Evolutionary conservation across 2,329 filamentous ascomycete species (phyloP).

Genomic region (Penicillium sp.): DNA sequence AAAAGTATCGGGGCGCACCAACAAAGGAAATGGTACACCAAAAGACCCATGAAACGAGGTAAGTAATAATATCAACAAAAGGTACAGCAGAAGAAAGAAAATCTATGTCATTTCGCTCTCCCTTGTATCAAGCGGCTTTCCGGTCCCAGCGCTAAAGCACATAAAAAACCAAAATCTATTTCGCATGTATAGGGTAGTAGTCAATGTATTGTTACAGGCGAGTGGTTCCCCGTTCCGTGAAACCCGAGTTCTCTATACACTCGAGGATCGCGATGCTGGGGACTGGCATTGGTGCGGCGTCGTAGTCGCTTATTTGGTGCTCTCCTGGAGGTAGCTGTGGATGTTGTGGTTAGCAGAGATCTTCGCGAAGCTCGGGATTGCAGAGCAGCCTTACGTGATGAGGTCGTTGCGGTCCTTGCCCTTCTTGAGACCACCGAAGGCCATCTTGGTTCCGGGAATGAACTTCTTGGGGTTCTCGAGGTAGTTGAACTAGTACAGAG

Average conservation of each 20-base stretch:
- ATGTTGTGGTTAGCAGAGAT: slow-evolving; percentile 1
- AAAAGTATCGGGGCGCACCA: background rate
- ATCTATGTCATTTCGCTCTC: slow-evolving; percentile 14
- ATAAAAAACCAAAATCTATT: slow-evolving; percentile 18
- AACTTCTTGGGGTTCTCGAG: slow-evolving; percentile 99
- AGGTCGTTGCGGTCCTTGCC: slow-evolving; percentile 98
- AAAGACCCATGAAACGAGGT: slow-evolving; percentile 21
- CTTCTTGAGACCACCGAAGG: slow-evolving; percentile 99
- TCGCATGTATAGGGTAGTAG: slow-evolving; percentile 21
- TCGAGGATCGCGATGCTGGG: slow-evolving; percentile 10
- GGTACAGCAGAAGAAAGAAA: slow-evolving; percentile 17
- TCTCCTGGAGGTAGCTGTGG: slow-evolving; percentile 37
- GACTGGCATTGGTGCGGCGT: slow-evolving; percentile 4
- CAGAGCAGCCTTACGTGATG: slow-evolving; percentile 71
- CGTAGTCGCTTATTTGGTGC: slow-evolving; percentile 31
- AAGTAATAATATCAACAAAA: slow-evolving; percentile 19
- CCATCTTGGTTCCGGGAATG: slow-evolving; percentile 99
- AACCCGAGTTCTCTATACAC: slow-evolving; percentile 8
- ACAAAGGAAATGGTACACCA: background rate
- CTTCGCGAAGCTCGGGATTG: background rate
- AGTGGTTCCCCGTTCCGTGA: slow-evolving; percentile 4
- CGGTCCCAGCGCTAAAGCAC: slow-evolving; percentile 6
- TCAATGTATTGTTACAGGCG: slow-evolving; percentile 36
- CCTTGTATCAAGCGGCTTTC: slow-evolving; percentile 9
- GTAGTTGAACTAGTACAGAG: slow-evolving; percentile 71